Percentiles rank a stretch among this genome's conserved stretches.
These are phyloP conservation scores for Elsinoe arachidis DNA, from an alignment of 2,329 filamentous ascomycete genomes.

Conservation along the genomic window DNA sequence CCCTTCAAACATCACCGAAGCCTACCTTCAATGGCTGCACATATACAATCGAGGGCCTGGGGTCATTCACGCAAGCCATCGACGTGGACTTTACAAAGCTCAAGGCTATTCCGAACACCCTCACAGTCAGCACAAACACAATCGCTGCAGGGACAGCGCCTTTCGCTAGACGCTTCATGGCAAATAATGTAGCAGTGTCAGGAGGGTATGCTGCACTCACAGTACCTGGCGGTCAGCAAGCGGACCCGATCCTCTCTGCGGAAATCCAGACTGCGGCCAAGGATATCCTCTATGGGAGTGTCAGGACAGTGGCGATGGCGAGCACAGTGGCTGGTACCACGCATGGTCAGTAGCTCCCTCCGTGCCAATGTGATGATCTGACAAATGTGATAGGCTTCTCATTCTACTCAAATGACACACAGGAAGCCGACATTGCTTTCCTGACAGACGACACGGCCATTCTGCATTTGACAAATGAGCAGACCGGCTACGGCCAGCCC, in stretches of 20 bases:
- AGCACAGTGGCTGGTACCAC: slow-evolving; percentile 58
- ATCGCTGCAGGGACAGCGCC: slow-evolving; percentile 10
- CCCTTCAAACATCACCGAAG: slow-evolving; percentile 1
- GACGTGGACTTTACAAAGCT: slow-evolving; percentile 15
- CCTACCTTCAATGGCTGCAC: slow-evolving; percentile 10
- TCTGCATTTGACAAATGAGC: slow-evolving; percentile 46
- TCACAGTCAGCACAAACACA: slow-evolving; percentile 14
- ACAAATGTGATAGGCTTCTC: slow-evolving; percentile 50
- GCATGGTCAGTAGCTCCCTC: slow-evolving; percentile 33
- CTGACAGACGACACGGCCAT: slow-evolving; percentile 12
- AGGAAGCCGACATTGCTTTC: slow-evolving; percentile 69
- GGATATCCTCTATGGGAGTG: slow-evolving; percentile 63
- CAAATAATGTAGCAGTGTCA: slow-evolving; percentile 11
- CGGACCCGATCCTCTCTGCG: slow-evolving; percentile 28
- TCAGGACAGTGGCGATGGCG: slow-evolving; percentile 57
- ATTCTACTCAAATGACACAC: slow-evolving; percentile 71
- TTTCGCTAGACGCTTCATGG: slow-evolving; percentile 12
- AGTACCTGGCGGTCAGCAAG: slow-evolving; percentile 14
- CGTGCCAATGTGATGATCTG: background rate
- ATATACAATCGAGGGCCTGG: slow-evolving; percentile 12
- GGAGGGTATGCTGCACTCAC: slow-evolving; percentile 5
- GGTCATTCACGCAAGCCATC: slow-evolving; percentile 13
- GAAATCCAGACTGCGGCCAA: slow-evolving; percentile 54
- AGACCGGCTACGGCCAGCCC: slow-evolving; percentile 54
- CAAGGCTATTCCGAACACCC: slow-evolving; percentile 10